Conservation (phyloP, 2,329 filamentous ascomycete genomes). For the Dothiorella sarmentorum region DNA sequence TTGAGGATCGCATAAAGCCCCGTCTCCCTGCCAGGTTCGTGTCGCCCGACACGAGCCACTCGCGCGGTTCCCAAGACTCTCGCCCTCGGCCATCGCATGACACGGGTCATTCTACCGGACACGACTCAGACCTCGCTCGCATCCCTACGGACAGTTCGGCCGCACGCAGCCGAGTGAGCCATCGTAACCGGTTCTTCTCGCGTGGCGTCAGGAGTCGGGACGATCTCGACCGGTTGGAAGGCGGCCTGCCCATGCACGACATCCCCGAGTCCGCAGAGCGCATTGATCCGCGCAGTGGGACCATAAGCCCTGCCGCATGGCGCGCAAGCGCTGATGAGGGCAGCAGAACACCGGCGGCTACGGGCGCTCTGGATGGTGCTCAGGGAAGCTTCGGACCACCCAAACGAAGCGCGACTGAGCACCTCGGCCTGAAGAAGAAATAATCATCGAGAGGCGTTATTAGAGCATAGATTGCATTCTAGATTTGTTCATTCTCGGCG, state of each 20-base stretch:
- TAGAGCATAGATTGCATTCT: constrained; percentile 9
- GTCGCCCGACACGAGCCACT: constrained; percentile 25
- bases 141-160: constrained; percentile 34
- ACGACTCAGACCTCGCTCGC: constrained; percentile 29
- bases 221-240: constrained; percentile 32
- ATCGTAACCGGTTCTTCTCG: constrained; percentile 61
- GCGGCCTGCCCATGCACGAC: constrained; percentile 31
- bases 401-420: neutral
- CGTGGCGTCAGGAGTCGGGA: constrained; percentile 34
- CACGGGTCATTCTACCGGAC: constrained; percentile 33
- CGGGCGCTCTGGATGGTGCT: constrained; percentile 2
- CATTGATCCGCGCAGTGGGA: constrained; percentile 35
- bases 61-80: neutral
- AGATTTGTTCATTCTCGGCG: neutral
- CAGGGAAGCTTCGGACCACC: neutral
- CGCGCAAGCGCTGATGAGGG: constrained; percentile 16
- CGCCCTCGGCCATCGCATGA: constrained; percentile 33
- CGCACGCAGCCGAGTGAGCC: constrained; percentile 40
- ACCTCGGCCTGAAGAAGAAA: neutral
- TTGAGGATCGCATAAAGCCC: constrained; percentile 51
- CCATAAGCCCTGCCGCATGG: constrained; percentile 32
- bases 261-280: constrained; percentile 32
- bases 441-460: neutral
- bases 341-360: neutral
- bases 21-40: constrained; percentile 43